A percentile compares a stretch with the other conserved stretches of the same genome.
Conservation (phyloP, 73 alveolate genomes). For the Vitrella brassicaformis region DNA sequence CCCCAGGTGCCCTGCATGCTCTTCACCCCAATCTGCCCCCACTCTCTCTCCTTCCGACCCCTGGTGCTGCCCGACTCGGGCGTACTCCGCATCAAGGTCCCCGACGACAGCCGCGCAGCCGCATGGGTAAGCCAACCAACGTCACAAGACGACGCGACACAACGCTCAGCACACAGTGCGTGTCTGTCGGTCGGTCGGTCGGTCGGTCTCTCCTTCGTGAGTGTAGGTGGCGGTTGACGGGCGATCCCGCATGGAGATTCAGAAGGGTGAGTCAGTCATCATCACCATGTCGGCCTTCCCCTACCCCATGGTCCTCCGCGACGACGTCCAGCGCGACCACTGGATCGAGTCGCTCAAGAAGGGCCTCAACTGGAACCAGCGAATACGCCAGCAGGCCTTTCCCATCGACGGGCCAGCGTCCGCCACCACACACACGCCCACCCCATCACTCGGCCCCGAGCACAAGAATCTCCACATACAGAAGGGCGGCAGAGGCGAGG, state of each 20-base stretch:
- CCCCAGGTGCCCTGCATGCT: slow-evolving; percentile 66
- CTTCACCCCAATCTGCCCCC: slow-evolving; percentile 89
- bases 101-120: too few species aligned
- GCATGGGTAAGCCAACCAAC: too few species aligned
- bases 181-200: not conserved
- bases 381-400: not conserved
- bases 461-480: too few species aligned
- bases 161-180: too few species aligned
- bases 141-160: too few species aligned
- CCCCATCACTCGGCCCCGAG: too few species aligned
- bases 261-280: not conserved
- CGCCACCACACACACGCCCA: too few species aligned
- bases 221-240: not conserved
- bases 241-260: not conserved
- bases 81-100: not conserved
- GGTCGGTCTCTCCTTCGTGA: not conserved
- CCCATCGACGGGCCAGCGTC: too few species aligned
- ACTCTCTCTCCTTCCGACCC: slow-evolving; percentile 94
- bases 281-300: not conserved
- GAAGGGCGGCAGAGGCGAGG: too few species aligned
- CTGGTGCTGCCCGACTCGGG: slow-evolving; percentile 70
- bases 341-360: not conserved
- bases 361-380: not conserved
- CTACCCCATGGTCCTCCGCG: not conserved
- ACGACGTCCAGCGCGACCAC: not conserved